Base-by-base conservation (phyloP, 306 rosid genomes). In the Hylodesmum podocarpum region DNA sequence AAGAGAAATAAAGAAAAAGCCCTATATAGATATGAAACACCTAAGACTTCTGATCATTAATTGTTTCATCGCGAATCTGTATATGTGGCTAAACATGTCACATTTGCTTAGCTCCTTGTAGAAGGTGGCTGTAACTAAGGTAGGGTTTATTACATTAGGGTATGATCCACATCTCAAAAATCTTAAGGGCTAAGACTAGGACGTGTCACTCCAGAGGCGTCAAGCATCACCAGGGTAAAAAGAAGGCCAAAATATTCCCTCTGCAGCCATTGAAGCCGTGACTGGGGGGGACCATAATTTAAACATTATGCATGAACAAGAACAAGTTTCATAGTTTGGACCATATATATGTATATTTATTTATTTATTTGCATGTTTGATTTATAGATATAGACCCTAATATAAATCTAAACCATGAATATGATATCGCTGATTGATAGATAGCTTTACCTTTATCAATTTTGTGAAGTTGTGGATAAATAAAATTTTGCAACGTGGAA, bases 201-300 rank as follows among this genome's bases (percentile, higher is more conserved):
- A 84, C 87, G 74, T 77, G 79, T 77, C 87, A 76, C 76, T 21
- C 70, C 76, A 73, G 82, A 64, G 51, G 75, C 64, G 70, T 77
- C 83, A 77, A 33, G 65, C 70, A 71, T 77, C 75, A 79, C 53
- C 78, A 78, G 43, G 73, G 77, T 37, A 47, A 58, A 46, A 67
- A 21, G 66, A 66, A 13, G 22, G 29, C 62, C 24, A 53, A 66
- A 82, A 77, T 78, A 78, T 77, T 77, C 79, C 71, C 54, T 6
- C 50, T 43, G 29, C 69, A 66, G 67, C 73, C 28, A 64, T 44
- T 79, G 50, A 50, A 67, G 29, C 72, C 55, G 15, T 46, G 70
- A 58, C 39, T 39, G 58, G 82, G 82, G 82, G 84, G 86, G 86
- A 77, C 82, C 86, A 76, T 70, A 53, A 18, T 46, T 33, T 33